phyloP scores from a whole-genome alignment of 2,329 filamentous ascomycete genomes.

The Diaporthe velutina region DNA sequence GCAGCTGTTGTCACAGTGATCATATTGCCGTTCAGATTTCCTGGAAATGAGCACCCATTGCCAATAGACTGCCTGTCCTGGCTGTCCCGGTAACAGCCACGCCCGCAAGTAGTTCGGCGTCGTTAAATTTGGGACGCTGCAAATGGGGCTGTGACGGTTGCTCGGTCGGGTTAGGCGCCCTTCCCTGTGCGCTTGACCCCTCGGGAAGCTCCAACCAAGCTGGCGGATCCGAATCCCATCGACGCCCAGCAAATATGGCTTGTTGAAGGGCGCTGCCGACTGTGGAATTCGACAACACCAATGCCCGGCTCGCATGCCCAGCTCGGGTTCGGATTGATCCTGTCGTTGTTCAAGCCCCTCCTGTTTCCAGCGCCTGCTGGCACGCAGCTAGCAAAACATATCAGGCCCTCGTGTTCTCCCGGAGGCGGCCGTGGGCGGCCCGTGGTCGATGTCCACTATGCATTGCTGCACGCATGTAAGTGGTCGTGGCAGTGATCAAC shows the following conservation, averaged over 20 bases:
- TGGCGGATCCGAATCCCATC: constrained; percentile 17
- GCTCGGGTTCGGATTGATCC: neutral
- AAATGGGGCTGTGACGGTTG: constrained; percentile 7
- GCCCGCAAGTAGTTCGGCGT: constrained; percentile 7
- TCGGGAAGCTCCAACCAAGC: constrained; percentile 25
- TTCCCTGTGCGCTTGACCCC: neutral
- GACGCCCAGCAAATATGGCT: neutral
- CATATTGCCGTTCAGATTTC: neutral
- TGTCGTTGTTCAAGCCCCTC: neutral
- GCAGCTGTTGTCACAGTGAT: constrained; percentile 21
- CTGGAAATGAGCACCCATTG: constrained; percentile 27
- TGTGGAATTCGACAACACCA: neutral
- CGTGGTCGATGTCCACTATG: constrained; percentile 11
- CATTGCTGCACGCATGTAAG: constrained; percentile 6
- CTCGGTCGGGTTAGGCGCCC: neutral
- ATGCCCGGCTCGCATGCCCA: neutral
- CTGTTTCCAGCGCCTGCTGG: neutral
- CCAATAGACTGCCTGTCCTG: constrained; percentile 21
- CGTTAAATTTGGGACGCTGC: constrained; percentile 21
- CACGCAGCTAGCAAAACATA: neutral
- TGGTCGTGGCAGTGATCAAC: constrained; percentile 28
- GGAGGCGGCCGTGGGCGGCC: constrained; percentile 17
- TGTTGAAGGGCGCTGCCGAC: neutral
- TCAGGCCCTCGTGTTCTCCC: constrained; percentile 6
- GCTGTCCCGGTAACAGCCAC: constrained; percentile 29